Percentiles rank a stretch among this genome's conserved stretches.
Evolutionary conservation across 2,329 filamentous ascomycete genomes (phyloP).

Genomic region (Colletotrichum tofieldiae): DNA sequence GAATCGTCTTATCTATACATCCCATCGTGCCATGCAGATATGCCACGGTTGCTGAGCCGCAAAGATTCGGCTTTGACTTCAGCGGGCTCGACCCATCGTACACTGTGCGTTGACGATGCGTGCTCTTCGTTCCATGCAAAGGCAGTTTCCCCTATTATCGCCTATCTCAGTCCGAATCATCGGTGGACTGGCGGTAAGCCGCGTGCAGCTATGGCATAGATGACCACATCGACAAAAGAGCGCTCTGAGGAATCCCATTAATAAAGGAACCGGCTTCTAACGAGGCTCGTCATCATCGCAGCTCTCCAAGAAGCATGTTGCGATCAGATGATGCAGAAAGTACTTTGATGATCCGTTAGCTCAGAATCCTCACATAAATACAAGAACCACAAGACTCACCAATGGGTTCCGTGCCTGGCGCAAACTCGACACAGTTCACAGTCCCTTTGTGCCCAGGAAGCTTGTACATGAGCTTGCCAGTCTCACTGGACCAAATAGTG

Average conservation of each 20-base stretch:
- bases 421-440: conserved; percentile 95
- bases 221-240: neutral
- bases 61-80: neutral
- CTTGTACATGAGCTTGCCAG: conserved; percentile 94
- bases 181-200: neutral
- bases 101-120: neutral
- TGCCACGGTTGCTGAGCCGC: neutral
- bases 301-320: conserved; percentile 86
- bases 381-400: conserved; percentile 73
- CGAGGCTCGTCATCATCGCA: conserved; percentile 55
- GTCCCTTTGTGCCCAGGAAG: conserved; percentile 95
- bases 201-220: neutral
- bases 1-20: neutral
- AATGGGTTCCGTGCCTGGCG: conserved; percentile 87
- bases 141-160: neutral
- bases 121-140: neutral
- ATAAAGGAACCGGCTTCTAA: no score
- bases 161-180: neutral
- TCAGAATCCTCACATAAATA: neutral
- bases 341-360: conserved; percentile 71
- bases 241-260: no score
- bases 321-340: conserved; percentile 92
- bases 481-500: conserved; percentile 90
- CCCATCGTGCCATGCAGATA: neutral
- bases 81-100: neutral